phyloP scores from a whole-genome alignment of 2,329 filamentous ascomycete species.

The Claviceps sp. region DNA sequence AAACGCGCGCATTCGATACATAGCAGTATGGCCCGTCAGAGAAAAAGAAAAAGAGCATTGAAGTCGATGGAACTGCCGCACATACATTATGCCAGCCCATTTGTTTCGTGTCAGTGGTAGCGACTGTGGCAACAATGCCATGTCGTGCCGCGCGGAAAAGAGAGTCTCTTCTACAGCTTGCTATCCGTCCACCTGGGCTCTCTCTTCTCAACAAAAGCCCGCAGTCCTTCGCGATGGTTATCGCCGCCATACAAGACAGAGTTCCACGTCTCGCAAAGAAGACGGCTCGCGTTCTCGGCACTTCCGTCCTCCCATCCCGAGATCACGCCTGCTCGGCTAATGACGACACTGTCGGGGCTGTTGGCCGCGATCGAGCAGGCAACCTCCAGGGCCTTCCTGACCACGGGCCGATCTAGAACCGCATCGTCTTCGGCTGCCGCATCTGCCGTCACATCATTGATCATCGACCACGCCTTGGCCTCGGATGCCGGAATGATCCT shows the following conservation, averaged over 20 bases:
- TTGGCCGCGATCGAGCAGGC: conserved; percentile 49
- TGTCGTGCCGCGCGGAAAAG: no score
- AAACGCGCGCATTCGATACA: no score
- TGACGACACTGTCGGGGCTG: conserved; percentile 64
- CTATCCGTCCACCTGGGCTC: conserved; percentile 53
- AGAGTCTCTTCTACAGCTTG: conserved; percentile 32
- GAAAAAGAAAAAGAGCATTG: no score
- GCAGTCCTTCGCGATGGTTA: conserved; percentile 62
- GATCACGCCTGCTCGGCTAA: conserved; percentile 57
- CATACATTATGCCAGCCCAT: no score
- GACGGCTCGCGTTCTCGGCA: conserved; percentile 48
- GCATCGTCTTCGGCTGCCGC: conserved; percentile 11
- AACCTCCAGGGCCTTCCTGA: conserved; percentile 45
- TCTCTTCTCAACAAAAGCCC: conserved; percentile 65
- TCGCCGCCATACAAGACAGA: conserved; percentile 47
- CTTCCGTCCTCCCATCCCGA: conserved; percentile 56
- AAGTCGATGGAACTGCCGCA: no score
- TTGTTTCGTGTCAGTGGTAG: no score
- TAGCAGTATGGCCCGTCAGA: no score
- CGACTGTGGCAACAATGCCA: no score
- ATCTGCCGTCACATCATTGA: conserved; percentile 48
- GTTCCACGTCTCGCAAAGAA: conserved; percentile 43
- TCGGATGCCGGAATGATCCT: conserved; percentile 43
- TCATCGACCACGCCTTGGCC: conserved; percentile 51
- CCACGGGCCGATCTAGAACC: conserved; percentile 21